Evolutionary conservation across 2,329 filamentous ascomycete genomes (phyloP).

Genomic region (Cercospora sp.): DNA sequence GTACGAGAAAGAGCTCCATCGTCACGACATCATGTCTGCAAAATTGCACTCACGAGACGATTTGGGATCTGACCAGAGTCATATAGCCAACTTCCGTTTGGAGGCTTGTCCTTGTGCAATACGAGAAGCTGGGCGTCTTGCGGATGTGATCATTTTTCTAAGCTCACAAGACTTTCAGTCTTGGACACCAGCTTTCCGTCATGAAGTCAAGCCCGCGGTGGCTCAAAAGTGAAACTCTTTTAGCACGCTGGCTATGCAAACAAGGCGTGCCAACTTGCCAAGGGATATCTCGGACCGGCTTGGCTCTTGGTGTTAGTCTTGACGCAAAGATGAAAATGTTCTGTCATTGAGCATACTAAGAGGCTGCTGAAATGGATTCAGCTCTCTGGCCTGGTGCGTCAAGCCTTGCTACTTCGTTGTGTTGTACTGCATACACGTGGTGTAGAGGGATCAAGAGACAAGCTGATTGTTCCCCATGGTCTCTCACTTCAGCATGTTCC

Average conservation of each 20-base stretch:
- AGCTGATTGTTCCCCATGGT: neutral
- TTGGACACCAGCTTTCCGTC: neutral
- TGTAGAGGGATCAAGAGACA: neutral
- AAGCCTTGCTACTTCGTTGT: neutral
- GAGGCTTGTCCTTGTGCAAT: neutral
- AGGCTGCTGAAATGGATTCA: neutral
- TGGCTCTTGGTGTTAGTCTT: neutral
- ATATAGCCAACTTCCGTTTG: neutral
- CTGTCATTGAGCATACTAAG: neutral
- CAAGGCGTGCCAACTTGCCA: constrained; percentile 1
- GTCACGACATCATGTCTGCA: neutral
- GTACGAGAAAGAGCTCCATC: neutral
- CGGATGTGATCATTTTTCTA: neutral
- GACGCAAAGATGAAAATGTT: neutral
- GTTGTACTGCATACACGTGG: neutral
- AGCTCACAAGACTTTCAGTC: neutral
- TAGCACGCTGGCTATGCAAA: neutral
- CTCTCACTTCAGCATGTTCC: neutral
- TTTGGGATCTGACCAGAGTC: neutral
- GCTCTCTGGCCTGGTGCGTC: neutral
- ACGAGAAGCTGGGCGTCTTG: neutral
- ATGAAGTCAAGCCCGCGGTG: neutral
- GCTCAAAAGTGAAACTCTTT: neutral
- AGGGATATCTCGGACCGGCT: neutral
- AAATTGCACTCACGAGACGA: neutral